Evolutionary conservation across 352 stramenopile species (phyloP).

Genomic region (Pythium brachiatum): DNA sequence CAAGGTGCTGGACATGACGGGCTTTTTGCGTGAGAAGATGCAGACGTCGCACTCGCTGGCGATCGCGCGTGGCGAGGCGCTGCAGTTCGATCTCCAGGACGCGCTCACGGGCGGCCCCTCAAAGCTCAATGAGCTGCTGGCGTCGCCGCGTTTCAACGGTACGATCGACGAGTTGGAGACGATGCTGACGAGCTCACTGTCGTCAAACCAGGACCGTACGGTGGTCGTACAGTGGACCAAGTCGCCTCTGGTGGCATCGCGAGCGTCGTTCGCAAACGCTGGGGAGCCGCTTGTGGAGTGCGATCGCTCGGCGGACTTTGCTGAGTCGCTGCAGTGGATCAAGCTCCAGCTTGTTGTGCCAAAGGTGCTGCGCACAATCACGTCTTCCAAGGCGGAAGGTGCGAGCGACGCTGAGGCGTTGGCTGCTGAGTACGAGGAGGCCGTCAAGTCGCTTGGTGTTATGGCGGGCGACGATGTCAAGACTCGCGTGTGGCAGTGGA

Average conservation of each 20-base stretch:
- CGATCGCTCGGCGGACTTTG: constrained; percentile 58
- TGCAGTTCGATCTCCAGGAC: constrained; percentile 61
- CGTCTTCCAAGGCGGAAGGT: neutral
- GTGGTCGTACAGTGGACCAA: constrained; percentile 72
- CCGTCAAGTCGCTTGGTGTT: constrained; percentile 19
- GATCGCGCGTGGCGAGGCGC: constrained; percentile 51
- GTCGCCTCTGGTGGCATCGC: constrained; percentile 31
- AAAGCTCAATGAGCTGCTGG: constrained; percentile 51
- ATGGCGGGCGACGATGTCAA: constrained; percentile 25
- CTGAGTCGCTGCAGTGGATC: constrained; percentile 56
- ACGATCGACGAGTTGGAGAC: constrained; percentile 39
- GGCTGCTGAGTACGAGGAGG: constrained; percentile 29
- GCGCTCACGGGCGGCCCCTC: constrained; percentile 34
- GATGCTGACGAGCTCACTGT: constrained; percentile 46
- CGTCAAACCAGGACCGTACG: constrained; percentile 78
- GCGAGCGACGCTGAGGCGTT: constrained; percentile 31
- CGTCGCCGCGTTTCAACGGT: constrained; percentile 36
- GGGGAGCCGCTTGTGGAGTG: constrained; percentile 46
- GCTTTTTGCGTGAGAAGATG: constrained; percentile 74
- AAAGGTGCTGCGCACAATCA: constrained; percentile 45
- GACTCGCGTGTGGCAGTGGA: constrained; percentile 61
- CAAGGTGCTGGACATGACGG: constrained; percentile 82
- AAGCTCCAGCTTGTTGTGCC: constrained; percentile 51
- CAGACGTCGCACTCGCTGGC: constrained; percentile 71
- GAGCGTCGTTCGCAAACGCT: constrained; percentile 44